A percentile compares a stretch with the other conserved stretches of the same genome.
Conservation (phyloP, 495 filamentous ascomycete species). For the Annulohypoxylon nitens region DNA sequence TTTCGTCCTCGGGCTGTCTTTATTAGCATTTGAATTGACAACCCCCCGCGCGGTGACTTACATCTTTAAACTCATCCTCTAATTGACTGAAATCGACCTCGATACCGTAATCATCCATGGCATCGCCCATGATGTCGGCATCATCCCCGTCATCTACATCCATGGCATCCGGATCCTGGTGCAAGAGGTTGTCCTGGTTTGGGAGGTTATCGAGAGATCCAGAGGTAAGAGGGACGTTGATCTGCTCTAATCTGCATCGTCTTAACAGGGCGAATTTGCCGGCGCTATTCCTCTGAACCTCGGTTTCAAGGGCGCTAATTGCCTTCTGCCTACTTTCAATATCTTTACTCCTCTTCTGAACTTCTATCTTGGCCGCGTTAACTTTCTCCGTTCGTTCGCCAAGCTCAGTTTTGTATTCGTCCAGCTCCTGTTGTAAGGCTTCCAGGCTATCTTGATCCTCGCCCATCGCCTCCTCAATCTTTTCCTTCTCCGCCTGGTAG, state of each 20-base stretch:
- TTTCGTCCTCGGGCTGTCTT: conserved; percentile 73
- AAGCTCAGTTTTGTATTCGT: conserved; percentile 73
- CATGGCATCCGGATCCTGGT: conserved; percentile 84
- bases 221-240: conserved; percentile 82
- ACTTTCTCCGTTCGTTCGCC: conserved; percentile 79
- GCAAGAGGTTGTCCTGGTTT: conserved; percentile 80
- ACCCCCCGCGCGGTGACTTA: conserved; percentile 55
- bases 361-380: conserved; percentile 81
- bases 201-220: conserved; percentile 90
- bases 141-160: conserved; percentile 82
- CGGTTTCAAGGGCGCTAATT: conserved; percentile 81
- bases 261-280: conserved; percentile 85
- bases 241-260: conserved; percentile 92
- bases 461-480: conserved; percentile 78
- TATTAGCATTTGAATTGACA: conserved; percentile 22
- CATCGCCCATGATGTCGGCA: conserved; percentile 64
- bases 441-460: conserved; percentile 81
- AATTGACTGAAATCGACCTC: conserved; percentile 89
- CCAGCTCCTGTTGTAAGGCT: conserved; percentile 76
- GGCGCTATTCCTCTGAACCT: conserved; percentile 84
- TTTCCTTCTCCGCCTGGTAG: conserved; percentile 78
- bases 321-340: conserved; percentile 84
- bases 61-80: conserved; percentile 85
- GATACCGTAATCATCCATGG: conserved; percentile 89
- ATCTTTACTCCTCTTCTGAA: conserved; percentile 84